phyloP scores from a whole-genome alignment of 2,329 filamentous ascomycete genomes.

The Xylariaceae sp. region DNA sequence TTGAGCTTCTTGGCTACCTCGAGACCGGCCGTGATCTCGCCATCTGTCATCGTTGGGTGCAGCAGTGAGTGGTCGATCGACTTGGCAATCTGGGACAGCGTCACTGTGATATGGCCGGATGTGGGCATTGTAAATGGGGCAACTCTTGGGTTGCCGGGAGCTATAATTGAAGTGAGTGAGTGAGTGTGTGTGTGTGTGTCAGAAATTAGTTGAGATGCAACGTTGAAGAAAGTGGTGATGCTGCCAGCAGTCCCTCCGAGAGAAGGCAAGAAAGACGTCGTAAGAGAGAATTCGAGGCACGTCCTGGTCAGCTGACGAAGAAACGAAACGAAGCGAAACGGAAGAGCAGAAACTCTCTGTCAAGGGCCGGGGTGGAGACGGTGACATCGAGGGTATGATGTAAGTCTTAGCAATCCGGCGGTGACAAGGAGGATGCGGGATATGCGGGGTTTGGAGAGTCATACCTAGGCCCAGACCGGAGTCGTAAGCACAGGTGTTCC shows the following conservation, averaged over 20 bases:
- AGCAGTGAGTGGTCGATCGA: constrained; percentile 58
- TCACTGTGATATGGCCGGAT: constrained; percentile 35
- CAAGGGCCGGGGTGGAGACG: not conserved
- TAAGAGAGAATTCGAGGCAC: not conserved
- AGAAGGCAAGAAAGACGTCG: not conserved
- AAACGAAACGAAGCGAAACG: not conserved
- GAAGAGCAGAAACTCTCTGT: not conserved
- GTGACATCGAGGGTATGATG: not conserved
- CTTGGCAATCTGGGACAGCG: constrained; percentile 44
- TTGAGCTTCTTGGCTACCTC: constrained; percentile 41
- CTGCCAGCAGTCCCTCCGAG: not conserved
- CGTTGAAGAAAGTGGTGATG: not conserved
- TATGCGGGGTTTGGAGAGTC: constrained; percentile 7
- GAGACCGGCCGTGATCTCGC: constrained; percentile 46
- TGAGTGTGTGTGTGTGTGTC: no score
- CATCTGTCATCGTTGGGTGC: constrained; percentile 57
- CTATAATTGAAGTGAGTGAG: no score
- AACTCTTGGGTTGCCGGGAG: not conserved
- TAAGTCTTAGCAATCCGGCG: not conserved
- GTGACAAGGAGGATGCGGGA: not conserved
- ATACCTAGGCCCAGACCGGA: not conserved
- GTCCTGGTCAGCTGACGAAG: not conserved
- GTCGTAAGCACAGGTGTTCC: not conserved
- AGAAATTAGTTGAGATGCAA: not conserved
- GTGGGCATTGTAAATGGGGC: constrained; percentile 1